These are phyloP conservation scores for Aspergillus ruber DNA, from an alignment of 2,329 filamentous ascomycete genomes.

Conservation along the genomic window DNA sequence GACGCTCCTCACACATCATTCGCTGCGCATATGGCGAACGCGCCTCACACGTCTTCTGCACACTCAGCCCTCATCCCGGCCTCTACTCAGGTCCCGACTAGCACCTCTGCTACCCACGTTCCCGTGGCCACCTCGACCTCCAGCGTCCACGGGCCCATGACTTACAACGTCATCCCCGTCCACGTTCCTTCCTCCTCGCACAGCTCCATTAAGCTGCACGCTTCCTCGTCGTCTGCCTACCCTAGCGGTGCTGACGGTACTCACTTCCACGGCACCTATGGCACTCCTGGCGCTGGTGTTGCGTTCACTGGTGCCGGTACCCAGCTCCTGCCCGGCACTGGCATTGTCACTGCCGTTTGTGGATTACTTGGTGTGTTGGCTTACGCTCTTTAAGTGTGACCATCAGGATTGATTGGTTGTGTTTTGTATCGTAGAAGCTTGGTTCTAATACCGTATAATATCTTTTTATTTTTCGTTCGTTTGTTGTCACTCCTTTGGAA, in stretches of 20 bases:
- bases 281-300: conserved; percentile 1
- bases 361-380: conserved; percentile 23
- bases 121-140: conserved; percentile 3
- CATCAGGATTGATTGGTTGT: not conserved
- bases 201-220: conserved; percentile 12
- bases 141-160: conserved; percentile 7
- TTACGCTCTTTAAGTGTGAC: conserved; percentile 18
- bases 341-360: conserved; percentile 15
- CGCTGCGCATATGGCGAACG: not conserved
- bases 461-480: not conserved
- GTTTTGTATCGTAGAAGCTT: not conserved
- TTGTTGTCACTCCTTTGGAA: not conserved
- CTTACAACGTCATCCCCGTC: conserved; percentile 22
- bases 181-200: conserved; percentile 16
- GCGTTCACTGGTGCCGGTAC: conserved; percentile 22
- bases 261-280: conserved; percentile 34
- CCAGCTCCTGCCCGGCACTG: conserved; percentile 12
- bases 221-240: conserved; percentile 25
- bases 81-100: not conserved
- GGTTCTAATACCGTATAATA: not conserved
- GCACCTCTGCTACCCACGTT: not conserved
- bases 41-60: not conserved
- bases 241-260: conserved; percentile 44
- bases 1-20: not conserved
- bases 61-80: not conserved